Percentiles rank a stretch among this genome's conserved stretches.
phyloP scores from a whole-genome alignment of 2,329 filamentous ascomycete species.

The Phoma sp. region DNA sequence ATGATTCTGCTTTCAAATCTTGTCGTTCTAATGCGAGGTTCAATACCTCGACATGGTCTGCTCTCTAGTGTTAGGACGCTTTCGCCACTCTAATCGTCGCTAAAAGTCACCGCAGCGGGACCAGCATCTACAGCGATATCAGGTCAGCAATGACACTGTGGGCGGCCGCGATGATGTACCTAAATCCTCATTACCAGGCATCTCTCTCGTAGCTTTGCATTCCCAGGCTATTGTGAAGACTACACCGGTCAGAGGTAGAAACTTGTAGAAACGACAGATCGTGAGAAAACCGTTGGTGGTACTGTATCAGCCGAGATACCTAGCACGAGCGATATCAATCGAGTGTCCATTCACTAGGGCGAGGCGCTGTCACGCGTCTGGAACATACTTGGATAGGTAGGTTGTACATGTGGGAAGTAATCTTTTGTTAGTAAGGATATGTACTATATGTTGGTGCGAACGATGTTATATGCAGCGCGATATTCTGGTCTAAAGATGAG shows the following conservation, averaged over 20 bases:
- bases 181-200: conserved; percentile 36
- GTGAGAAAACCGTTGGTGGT: conserved; percentile 35
- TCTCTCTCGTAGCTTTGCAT: conserved; percentile 26
- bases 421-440: conserved; percentile 36
- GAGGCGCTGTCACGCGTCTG: conserved; percentile 36
- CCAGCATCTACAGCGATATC: conserved; percentile 29
- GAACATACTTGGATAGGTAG: conserved; percentile 40
- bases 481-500: conserved; percentile 50
- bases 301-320: conserved; percentile 39
- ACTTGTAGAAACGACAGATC: conserved; percentile 51
- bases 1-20: too few species aligned
- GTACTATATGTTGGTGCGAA: conserved; percentile 28
- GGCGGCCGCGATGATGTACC: conserved; percentile 28
- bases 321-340: conserved; percentile 38
- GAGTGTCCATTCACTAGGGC: conserved; percentile 36
- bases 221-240: conserved; percentile 28
- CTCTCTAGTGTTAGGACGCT: conserved; percentile 15
- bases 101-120: conserved; percentile 23
- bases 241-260: conserved; percentile 50
- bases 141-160: conserved; percentile 30
- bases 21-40: neutral
- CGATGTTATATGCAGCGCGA: conserved; percentile 42
- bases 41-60: neutral
- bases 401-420: conserved; percentile 39
- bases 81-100: conserved; percentile 26